Evolutionary conservation across 2,329 filamentous ascomycete species (phyloP).

Genomic region (Penicillium verrucosum): DNA sequence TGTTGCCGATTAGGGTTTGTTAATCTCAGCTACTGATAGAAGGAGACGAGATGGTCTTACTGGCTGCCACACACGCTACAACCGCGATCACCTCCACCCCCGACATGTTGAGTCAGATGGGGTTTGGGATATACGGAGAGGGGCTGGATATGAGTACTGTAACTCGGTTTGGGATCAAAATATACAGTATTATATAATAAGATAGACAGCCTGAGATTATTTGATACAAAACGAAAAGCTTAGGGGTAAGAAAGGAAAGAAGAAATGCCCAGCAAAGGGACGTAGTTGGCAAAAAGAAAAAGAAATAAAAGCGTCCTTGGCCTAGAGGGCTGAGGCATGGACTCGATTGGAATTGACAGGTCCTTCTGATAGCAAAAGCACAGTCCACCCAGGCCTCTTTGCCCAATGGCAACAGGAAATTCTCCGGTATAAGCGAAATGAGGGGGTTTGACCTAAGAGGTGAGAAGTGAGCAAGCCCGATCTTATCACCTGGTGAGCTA

Average conservation of each 20-base stretch:
- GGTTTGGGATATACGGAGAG: background rate
- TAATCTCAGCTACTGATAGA: background rate
- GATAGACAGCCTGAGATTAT: background rate
- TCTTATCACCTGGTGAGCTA: background rate
- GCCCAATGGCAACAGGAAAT: background rate
- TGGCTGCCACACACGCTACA: constrained; percentile 23
- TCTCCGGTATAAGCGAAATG: constrained; percentile 4
- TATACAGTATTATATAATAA: background rate
- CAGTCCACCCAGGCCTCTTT: background rate
- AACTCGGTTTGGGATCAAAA: too few species aligned
- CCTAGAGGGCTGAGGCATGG: background rate
- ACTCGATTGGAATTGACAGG: background rate
- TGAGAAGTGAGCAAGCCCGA: background rate
- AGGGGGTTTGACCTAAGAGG: background rate
- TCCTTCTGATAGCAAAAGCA: constrained; percentile 7
- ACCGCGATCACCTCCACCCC: constrained; percentile 23
- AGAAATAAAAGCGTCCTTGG: background rate
- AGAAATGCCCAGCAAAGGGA: background rate
- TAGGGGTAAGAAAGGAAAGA: background rate
- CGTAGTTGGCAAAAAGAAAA: background rate
- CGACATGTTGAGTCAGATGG: constrained; percentile 11
- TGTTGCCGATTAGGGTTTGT: constrained; percentile 5
- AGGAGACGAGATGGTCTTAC: constrained; percentile 8
- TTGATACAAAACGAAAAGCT: background rate
- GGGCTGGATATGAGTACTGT: background rate